Percentiles rank a stretch among this genome's conserved stretches.
phyloP scores from a whole-genome alignment of 148 eudicot genomes.

The Nyssa sinensis region DNA sequence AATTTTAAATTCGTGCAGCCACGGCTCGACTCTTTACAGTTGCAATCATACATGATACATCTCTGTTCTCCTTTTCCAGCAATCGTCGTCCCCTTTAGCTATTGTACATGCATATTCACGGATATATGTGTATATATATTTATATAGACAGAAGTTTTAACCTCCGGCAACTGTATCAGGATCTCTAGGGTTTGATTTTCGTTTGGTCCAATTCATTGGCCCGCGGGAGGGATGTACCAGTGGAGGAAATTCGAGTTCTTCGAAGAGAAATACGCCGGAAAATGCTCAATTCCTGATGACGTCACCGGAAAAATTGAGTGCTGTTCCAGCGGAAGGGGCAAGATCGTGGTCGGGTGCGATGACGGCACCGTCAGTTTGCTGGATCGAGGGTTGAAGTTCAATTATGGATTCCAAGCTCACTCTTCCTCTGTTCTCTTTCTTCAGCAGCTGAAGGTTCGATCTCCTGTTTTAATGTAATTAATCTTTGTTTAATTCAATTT shows the following conservation, averaged over 20 bases:
- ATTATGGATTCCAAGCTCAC: conserved; percentile 76
- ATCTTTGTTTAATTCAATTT: conserved; percentile 6
- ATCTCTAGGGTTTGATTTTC: background rate
- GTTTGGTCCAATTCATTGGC: background rate
- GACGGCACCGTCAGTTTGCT: conserved; percentile 69
- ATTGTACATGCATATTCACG: too few species aligned
- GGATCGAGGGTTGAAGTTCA: conserved; percentile 90
- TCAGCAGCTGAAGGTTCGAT: conserved; percentile 84
- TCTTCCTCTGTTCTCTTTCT: conserved; percentile 81
- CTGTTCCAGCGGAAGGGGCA: conserved; percentile 85
- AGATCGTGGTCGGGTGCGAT: conserved; percentile 62
- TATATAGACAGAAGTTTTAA: too few species aligned
- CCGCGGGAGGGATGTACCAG: conserved; percentile 93
- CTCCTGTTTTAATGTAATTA: background rate
- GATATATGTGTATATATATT: too few species aligned
- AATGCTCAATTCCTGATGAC: conserved; percentile 60
- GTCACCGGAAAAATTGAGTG: conserved; percentile 57
- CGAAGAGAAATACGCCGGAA: conserved; percentile 78
- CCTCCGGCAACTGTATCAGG: too few species aligned
- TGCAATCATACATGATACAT: too few species aligned
- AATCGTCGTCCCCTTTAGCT: too few species aligned
- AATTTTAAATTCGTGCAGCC: too few species aligned
- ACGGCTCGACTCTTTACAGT: too few species aligned
- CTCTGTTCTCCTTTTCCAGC: too few species aligned
- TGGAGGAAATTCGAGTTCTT: conserved; percentile 98